Percentiles rank a stretch among this genome's conserved stretches.
These are phyloP conservation scores for Kickxella alabastrina DNA, from an alignment of 192 early-diverging fungal species.

Conservation along the genomic window DNA sequence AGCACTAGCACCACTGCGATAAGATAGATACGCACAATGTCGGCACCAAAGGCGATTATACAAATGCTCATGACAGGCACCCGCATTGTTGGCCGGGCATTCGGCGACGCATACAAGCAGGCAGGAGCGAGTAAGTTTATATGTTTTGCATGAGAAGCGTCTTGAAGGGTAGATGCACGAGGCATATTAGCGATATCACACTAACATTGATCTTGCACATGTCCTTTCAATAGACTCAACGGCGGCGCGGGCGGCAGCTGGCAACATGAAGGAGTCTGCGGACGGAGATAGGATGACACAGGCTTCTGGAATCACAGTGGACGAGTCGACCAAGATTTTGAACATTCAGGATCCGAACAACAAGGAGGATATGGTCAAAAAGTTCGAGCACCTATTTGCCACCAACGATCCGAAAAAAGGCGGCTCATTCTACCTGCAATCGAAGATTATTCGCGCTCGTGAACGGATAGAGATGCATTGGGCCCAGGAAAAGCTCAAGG, in stretches of 20 bases:
- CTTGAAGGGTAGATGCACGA: no score
- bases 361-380: constrained; percentile 61
- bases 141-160: no score
- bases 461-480: constrained; percentile 92
- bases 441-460: constrained; percentile 88
- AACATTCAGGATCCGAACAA: constrained; percentile 69
- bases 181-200: no score
- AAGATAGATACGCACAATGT: constrained; percentile 23
- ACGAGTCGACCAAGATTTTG: constrained; percentile 88
- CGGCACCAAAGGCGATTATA: constrained; percentile 67
- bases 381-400: constrained; percentile 83
- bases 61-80: constrained; percentile 75
- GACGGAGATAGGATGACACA: constrained; percentile 66
- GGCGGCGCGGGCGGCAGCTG: constrained; percentile 63
- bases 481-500: constrained; percentile 52
- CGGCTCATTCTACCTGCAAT: constrained; percentile 92
- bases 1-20: no score
- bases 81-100: constrained; percentile 84
- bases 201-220: no score
- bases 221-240: constrained; percentile 54
- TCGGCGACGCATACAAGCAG: constrained; percentile 89
- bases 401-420: constrained; percentile 81
- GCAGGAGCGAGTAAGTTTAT: constrained; percentile 80
- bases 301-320: constrained; percentile 79
- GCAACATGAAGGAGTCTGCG: constrained; percentile 54